Evolutionary conservation across 2,329 filamentous ascomycete species (phyloP).

Genomic region (Clarireedia paspali): DNA sequence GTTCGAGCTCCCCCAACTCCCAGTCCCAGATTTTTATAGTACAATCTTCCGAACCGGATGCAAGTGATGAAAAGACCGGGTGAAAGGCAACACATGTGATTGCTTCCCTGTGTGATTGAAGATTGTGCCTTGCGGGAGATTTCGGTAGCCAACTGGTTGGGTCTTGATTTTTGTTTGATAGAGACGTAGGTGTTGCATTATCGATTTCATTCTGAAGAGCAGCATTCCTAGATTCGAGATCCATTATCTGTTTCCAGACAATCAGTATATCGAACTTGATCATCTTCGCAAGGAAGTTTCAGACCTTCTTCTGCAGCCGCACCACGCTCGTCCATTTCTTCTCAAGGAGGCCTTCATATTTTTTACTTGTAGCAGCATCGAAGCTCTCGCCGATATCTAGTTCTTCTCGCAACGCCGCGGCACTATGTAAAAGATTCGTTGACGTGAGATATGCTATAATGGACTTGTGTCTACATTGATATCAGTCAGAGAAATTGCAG

Average conservation of each 20-base stretch:
- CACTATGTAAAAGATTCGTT: conserved; percentile 61
- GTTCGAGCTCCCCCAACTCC: conserved; percentile 84
- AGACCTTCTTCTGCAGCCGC: conserved; percentile 87
- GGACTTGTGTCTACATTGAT: conserved; percentile 67
- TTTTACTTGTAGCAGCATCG: conserved; percentile 77
- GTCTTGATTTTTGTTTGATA: conserved; percentile 75
- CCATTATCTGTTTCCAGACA: conserved; percentile 65
- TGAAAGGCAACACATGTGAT: conserved; percentile 90
- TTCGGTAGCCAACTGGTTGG: conserved; percentile 81
- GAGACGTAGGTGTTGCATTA: conserved; percentile 66
- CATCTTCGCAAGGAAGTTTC: conserved; percentile 14
- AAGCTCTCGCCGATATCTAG: conserved; percentile 62
- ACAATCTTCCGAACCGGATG: conserved; percentile 83
- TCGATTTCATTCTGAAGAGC: conserved; percentile 77
- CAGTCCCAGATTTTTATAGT: conserved; percentile 98
- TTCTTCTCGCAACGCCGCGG: conserved; percentile 68
- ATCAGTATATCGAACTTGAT: conserved; percentile 6
- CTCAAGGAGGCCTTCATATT: conserved; percentile 88
- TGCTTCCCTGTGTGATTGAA: conserved; percentile 74
- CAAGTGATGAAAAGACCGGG: conserved; percentile 81
- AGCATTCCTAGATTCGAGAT: conserved; percentile 70
- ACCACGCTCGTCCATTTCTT: conserved; percentile 99
- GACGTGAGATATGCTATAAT: conserved; percentile 83
- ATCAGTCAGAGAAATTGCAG: conserved; percentile 17
- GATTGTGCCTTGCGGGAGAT: conserved; percentile 69